Conservation (phyloP, 2,329 filamentous ascomycete species). For the Penicillium palitans region DNA sequence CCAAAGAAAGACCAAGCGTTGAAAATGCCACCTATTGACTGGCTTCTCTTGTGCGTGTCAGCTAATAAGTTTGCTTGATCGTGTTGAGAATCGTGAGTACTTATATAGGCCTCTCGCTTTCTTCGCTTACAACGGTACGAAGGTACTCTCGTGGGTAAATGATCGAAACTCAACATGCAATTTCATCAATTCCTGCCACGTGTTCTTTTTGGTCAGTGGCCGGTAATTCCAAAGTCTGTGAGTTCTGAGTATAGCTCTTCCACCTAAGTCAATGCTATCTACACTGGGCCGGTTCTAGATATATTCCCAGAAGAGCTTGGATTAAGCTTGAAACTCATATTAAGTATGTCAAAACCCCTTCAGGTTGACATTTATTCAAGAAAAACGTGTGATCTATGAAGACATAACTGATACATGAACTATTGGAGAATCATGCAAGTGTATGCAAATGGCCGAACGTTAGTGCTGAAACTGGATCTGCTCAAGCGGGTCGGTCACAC, state of each 20-base stretch:
- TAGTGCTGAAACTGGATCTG: slow-evolving; percentile 7
- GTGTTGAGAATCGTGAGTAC: background rate
- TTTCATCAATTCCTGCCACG: background rate
- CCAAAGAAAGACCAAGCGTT: background rate
- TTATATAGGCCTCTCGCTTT: background rate
- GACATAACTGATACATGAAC: background rate
- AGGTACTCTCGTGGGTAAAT: background rate
- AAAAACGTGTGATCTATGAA: background rate
- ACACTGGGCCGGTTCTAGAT: background rate
- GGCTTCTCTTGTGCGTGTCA: background rate
- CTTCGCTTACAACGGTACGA: background rate
- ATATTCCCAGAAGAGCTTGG: background rate
- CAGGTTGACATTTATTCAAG: background rate
- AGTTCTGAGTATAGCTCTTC: background rate
- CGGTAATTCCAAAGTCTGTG: background rate
- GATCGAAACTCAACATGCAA: background rate
- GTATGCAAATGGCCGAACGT: slow-evolving; percentile 4
- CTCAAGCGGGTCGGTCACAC: slow-evolving; percentile 11
- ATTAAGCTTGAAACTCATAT: too few species aligned
- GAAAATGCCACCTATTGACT: too few species aligned
- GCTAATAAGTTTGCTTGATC: background rate
- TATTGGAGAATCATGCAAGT: slow-evolving; percentile 4
- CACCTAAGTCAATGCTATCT: too few species aligned
- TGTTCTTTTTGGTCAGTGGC: background rate
- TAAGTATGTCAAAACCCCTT: background rate